These are phyloP conservation scores for Pittosporum tobira DNA, from an alignment of 129 eudicot genomes.

Conservation along the genomic window DNA sequence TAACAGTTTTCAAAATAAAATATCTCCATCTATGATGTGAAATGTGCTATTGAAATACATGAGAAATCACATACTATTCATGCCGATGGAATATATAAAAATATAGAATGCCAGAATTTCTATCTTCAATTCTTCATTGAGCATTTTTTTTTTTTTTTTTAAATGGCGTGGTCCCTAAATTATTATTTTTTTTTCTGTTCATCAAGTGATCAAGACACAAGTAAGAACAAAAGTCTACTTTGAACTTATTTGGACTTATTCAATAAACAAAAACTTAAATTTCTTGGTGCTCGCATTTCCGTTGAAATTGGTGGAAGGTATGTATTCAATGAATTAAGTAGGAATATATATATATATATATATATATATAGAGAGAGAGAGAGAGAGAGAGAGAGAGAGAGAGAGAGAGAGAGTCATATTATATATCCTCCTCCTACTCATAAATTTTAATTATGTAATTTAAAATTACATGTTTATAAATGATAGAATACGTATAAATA, in stretches of 20 bases:
- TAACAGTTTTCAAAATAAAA: too few relatives aligned
- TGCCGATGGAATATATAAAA: background rate
- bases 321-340: conserved; percentile 33
- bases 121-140: background rate
- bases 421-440: too few relatives aligned
- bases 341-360: conserved; percentile 3
- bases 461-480: too few relatives aligned
- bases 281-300: conserved; percentile 34
- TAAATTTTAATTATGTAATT: too few relatives aligned
- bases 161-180: conserved; percentile 20
- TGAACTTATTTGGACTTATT: conserved; percentile 50
- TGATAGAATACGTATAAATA: too few relatives aligned
- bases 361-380: too few relatives aligned
- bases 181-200: conserved; percentile 7
- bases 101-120: conserved; percentile 3
- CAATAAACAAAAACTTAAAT: conserved; percentile 34
- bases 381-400: too few relatives aligned
- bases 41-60: background rate
- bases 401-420: too few relatives aligned
- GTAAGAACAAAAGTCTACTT: conserved; percentile 35
- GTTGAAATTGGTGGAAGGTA: conserved; percentile 18
- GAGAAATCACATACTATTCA: background rate
- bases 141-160: too few relatives aligned
- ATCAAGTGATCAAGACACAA: conserved; percentile 32
- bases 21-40: background rate